These are phyloP conservation scores for Epichloe sibirici DNA, from an alignment of 2,329 filamentous ascomycete species.

Conservation along the genomic window DNA sequence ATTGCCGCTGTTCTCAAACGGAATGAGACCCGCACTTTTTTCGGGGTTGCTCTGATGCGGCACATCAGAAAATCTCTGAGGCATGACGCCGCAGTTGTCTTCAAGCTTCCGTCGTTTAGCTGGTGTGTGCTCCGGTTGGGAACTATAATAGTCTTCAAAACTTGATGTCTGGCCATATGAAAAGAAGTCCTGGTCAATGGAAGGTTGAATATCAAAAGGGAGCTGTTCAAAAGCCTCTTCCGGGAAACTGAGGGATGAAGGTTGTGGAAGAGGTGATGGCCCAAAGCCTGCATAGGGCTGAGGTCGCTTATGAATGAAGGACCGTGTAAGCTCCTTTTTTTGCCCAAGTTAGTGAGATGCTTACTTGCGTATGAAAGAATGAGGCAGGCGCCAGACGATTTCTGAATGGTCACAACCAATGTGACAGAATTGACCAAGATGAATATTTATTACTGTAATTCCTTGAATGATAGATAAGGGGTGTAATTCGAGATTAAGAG, in stretches of 20 bases:
- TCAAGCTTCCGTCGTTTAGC: slow-evolving; percentile 21
- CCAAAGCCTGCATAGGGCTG: slow-evolving; percentile 15
- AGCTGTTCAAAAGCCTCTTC: slow-evolving; percentile 3
- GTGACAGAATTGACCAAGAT: not conserved
- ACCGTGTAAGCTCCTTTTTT: slow-evolving; percentile 19
- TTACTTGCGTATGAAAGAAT: not conserved
- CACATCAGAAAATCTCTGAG: slow-evolving; percentile 10
- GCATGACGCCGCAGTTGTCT: slow-evolving; percentile 19
- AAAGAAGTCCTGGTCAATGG: slow-evolving; percentile 16
- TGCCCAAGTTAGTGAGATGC: slow-evolving; percentile 23
- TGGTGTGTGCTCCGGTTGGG: slow-evolving; percentile 13
- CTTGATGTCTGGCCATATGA: slow-evolving; percentile 21
- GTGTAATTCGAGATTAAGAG: not conserved
- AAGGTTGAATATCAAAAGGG: slow-evolving; percentile 12
- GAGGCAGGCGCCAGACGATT: not conserved
- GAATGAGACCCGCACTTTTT: not conserved
- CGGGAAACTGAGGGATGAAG: slow-evolving; percentile 11
- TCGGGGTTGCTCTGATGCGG: not conserved
- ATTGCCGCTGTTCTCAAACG: not conserved
- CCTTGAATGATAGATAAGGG: not conserved
- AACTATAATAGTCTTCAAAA: slow-evolving; percentile 17
- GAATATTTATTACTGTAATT: not conserved
- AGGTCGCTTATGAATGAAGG: slow-evolving; percentile 18
- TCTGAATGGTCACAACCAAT: not conserved
- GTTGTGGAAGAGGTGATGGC: slow-evolving; percentile 9